phyloP scores from a whole-genome alignment of 225 moss, liverwort and hornwort species.

The Physcomitrellopsis africana region DNA sequence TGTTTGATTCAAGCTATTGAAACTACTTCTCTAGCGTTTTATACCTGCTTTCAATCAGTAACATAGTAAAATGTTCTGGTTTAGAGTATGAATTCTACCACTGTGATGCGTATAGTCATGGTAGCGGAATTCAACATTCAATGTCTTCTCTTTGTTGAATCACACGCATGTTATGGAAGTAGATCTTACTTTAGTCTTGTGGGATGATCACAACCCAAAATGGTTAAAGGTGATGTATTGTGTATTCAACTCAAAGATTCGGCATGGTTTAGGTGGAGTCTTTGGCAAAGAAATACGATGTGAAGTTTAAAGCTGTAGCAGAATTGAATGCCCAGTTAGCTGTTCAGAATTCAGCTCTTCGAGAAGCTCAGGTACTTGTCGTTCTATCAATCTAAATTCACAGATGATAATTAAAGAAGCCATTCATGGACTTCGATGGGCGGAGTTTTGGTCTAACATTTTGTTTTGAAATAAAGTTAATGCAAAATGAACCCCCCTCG shows the following conservation, averaged over 20 bases:
- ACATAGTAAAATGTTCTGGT: not conserved
- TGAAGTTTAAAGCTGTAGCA: constrained; percentile 91
- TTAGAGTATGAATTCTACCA: constrained; percentile 4
- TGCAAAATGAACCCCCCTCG: constrained; percentile 2
- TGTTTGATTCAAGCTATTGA: constrained; percentile 24
- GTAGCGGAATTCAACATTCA: not conserved
- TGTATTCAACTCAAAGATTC: constrained; percentile 21
- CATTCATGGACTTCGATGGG: constrained; percentile 8
- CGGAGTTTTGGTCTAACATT: not conserved
- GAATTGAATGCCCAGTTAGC: constrained; percentile 85
- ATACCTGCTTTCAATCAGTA: constrained; percentile 17
- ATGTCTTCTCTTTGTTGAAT: constrained; percentile 17
- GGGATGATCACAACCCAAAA: not conserved
- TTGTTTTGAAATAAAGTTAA: constrained; percentile 13
- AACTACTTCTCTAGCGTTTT: constrained; percentile 11
- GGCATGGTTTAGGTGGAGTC: constrained; percentile 71
- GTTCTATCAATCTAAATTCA: no score
- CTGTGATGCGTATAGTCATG: not conserved
- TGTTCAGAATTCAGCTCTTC: constrained; percentile 77
- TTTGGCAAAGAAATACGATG: constrained; percentile 93
- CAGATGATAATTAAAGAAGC: no score
- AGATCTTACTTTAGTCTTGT: constrained; percentile 4
- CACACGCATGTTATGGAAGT: constrained; percentile 8
- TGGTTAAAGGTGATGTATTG: constrained; percentile 12
- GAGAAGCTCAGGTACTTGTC: constrained; percentile 74